These are phyloP conservation scores for Cladorrhinum samala DNA, from an alignment of 495 filamentous ascomycete species.

Conservation along the genomic window DNA sequence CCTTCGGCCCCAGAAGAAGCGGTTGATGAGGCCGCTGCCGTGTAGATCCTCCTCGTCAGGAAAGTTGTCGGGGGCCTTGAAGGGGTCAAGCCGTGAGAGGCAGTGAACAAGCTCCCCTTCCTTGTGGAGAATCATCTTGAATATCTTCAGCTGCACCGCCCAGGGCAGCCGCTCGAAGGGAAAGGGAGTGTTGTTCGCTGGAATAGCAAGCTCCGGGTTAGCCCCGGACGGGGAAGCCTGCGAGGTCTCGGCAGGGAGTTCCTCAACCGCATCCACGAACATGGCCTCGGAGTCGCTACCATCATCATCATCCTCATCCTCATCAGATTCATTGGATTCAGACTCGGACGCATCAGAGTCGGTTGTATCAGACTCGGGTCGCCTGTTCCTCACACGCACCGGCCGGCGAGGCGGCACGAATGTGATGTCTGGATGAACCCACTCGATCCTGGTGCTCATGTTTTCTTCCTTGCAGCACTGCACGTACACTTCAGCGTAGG, in stretches of 20 bases:
- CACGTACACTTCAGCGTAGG: constrained; percentile 10
- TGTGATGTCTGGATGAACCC: constrained; percentile 24
- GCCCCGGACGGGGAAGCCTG: no score
- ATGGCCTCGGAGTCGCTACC: no score
- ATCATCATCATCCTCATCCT: neutral
- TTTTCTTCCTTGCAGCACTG: constrained; percentile 30
- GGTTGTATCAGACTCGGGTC: neutral
- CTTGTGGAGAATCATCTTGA: constrained; percentile 23
- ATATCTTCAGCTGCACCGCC: constrained; percentile 25
- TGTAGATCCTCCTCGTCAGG: constrained; percentile 13
- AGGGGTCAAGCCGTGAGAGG: constrained; percentile 35
- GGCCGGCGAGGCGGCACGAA: neutral
- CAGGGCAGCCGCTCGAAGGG: constrained; percentile 26
- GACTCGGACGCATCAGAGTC: no score
- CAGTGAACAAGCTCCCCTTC: constrained; percentile 26
- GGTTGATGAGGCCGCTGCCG: constrained; percentile 18
- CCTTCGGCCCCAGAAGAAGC: constrained; percentile 28
- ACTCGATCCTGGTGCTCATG: constrained; percentile 20
- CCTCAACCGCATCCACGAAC: no score
- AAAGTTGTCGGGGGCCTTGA: constrained; percentile 11
- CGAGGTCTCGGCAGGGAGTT: no score
- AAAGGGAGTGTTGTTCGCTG: constrained; percentile 2
- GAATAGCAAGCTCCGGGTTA: neutral
- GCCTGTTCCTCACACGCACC: neutral
- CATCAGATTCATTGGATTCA: neutral